These are phyloP conservation scores for Nicotiana noctiflora DNA, from an alignment of 257 asterid species.

Conservation along the genomic window DNA sequence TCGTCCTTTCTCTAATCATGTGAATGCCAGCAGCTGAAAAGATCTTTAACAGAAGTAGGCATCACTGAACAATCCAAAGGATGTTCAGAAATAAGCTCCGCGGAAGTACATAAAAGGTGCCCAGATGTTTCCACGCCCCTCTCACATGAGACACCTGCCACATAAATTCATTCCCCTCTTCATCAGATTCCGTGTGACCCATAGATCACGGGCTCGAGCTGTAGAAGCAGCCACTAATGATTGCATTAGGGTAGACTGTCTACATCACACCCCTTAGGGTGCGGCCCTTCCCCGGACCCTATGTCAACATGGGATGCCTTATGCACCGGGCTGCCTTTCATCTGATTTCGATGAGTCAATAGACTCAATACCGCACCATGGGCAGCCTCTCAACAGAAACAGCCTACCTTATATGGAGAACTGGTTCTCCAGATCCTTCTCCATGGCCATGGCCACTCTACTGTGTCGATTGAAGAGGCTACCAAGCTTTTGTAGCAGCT, in stretches of 20 bases:
- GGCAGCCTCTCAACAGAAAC: not conserved
- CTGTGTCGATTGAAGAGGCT: not conserved
- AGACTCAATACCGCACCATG: not conserved
- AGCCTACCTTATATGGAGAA: not conserved
- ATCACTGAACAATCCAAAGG: not conserved
- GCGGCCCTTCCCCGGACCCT: too few relatives aligned
- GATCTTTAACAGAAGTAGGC: not conserved
- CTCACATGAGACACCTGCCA: not conserved
- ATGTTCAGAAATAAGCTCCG: not conserved
- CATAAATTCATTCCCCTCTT: not conserved
- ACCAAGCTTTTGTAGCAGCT: not conserved
- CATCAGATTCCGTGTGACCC: not conserved
- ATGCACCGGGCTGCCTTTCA: too few relatives aligned
- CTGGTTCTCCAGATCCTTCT: not conserved
- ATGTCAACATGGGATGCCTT: too few relatives aligned
- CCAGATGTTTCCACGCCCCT: not conserved
- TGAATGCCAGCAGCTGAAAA: too few relatives aligned
- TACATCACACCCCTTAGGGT: too few relatives aligned
- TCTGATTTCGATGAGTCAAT: not conserved
- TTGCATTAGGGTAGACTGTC: too few relatives aligned
- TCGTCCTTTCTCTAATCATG: too few relatives aligned
- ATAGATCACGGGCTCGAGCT: too few relatives aligned
- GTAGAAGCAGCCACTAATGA: too few relatives aligned
- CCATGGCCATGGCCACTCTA: not conserved
- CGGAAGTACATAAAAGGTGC: not conserved